A percentile compares a stretch with the other conserved stretches of the same genome.
Evolutionary conservation across 2,329 filamentous ascomycete genomes (phyloP).

Genomic region (Bipolaris bicolor): DNA sequence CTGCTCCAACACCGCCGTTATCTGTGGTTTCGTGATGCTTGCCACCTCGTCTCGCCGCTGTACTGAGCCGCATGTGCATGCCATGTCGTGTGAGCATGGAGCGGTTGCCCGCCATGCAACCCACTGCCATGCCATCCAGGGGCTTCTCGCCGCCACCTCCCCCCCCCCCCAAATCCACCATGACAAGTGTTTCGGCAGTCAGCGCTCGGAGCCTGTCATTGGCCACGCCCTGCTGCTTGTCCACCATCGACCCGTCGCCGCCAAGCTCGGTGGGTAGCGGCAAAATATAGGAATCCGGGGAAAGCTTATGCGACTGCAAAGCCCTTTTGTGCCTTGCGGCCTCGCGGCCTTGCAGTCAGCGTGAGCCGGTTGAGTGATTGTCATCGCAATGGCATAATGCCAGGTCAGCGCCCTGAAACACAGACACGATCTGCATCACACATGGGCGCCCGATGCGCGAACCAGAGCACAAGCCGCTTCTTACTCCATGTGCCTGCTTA

Average conservation of each 20-base stretch:
- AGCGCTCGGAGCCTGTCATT: constrained; percentile 27
- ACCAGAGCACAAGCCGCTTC: constrained; percentile 16
- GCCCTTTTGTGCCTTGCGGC: background rate
- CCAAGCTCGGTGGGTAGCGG: constrained; percentile 34
- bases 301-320: constrained; percentile 30
- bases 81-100: constrained; percentile 13
- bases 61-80: constrained; percentile 1
- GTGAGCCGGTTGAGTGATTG: constrained; percentile 16
- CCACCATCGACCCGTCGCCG: constrained; percentile 23
- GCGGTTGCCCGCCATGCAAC: constrained; percentile 8
- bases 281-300: constrained; percentile 37
- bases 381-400: background rate
- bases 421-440: constrained; percentile 33
- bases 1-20: constrained; percentile 29
- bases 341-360: constrained; percentile 23
- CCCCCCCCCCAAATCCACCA: constrained; percentile 30
- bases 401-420: constrained; percentile 35
- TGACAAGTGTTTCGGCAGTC: constrained; percentile 39
- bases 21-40: constrained; percentile 33
- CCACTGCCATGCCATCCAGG: constrained; percentile 28
- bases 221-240: constrained; percentile 8
- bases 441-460: constrained; percentile 21
- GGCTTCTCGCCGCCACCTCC: constrained; percentile 14
- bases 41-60: constrained; percentile 15
- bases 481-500: background rate